Base-by-base conservation (phyloP, 1,139 yeast species). In the Trichomonascaceae sp. region DNA sequence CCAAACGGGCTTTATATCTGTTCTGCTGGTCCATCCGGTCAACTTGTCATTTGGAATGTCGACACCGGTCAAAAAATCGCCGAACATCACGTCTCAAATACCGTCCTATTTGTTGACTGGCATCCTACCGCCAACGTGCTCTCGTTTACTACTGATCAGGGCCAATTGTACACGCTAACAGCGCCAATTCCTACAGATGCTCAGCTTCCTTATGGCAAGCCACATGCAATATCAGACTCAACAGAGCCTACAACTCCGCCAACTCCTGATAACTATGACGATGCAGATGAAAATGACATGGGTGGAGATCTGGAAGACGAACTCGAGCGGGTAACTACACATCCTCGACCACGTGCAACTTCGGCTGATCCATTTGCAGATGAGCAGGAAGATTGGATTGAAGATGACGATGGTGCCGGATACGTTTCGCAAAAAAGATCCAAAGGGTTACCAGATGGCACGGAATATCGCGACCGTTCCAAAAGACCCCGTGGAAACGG, bases 1-100 rank as follows among this genome's bases (percentile, higher is more conserved):
- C 83, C 87, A 19, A 74, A 79, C 60, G 86, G 86, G 41, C 73
- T 75, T 5, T 77, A 72, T 58, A 59, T 87, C 18, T 91, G 89
- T 0, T 61, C 69, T 5, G 57, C 67, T 9, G 75, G 81, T n/a
- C 74, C 78, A 18, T 79, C 77, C 53, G 77, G 79, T 43, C 67
- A 68, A 22, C 63, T 87, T n/a, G 67, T 77, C 9, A 66, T 87
- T n/a, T 84, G 87, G 83, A 78, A 83, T 50, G 59, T 62, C 13
- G 55, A 55, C 43, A 51, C 63, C 41, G 56, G 56, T 27, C 43
- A 57, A 4, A 53, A 60, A 12, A 57, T 67, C 41, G 57, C 54
- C n/a, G 52, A 55, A 43, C 59, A 59, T 22, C 56, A 52, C 9
- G 59, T 58, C 7, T 22, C 50, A 8, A 45, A 39, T 18, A 60